Conservation (phyloP, 768 basidiomycete species). For the Tylopilus subfusipes region DNA sequence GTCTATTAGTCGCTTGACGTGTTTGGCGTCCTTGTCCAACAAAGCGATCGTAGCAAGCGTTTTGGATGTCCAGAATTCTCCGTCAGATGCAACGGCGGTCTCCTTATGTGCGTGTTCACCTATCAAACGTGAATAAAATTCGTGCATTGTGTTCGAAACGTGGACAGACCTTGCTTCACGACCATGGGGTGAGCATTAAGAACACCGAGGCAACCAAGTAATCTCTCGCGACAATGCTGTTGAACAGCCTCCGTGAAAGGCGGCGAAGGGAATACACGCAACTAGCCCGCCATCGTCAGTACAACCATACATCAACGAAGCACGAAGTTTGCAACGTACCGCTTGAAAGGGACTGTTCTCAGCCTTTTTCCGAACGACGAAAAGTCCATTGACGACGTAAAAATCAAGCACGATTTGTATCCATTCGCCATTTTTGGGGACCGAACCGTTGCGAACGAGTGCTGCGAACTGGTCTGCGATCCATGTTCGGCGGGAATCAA, state of each 20-base stretch:
- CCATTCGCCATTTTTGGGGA: slow-evolving; percentile 81
- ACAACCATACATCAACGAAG: neutral
- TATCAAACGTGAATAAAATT: slow-evolving; percentile 4
- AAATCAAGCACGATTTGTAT: slow-evolving; percentile 74
- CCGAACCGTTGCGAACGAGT: slow-evolving; percentile 72
- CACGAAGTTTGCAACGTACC: slow-evolving; percentile 41
- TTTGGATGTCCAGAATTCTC: slow-evolving; percentile 76
- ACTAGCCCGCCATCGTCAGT: slow-evolving; percentile 28
- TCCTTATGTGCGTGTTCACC: slow-evolving; percentile 51
- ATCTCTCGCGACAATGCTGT: slow-evolving; percentile 59
- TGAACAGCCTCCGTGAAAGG: slow-evolving; percentile 72
- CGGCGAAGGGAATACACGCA: slow-evolving; percentile 60
- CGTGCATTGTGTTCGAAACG: neutral
- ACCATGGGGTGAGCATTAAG: slow-evolving; percentile 56
- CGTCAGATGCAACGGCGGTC: slow-evolving; percentile 63
- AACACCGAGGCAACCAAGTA: slow-evolving; percentile 72
- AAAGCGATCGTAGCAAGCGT: slow-evolving; percentile 51
- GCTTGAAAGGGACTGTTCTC: slow-evolving; percentile 56
- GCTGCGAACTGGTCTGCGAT: slow-evolving; percentile 79
- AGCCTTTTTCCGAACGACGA: slow-evolving; percentile 68
- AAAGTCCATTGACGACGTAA: slow-evolving; percentile 78
- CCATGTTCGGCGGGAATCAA: slow-evolving; percentile 69
- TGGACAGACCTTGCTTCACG: slow-evolving; percentile 48
- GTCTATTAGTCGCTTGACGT: slow-evolving; percentile 51
- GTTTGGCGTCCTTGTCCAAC: slow-evolving; percentile 67